phyloP scores from a whole-genome alignment of 805 yeast genomes.

The Wickerhamomyces bisporus region DNA sequence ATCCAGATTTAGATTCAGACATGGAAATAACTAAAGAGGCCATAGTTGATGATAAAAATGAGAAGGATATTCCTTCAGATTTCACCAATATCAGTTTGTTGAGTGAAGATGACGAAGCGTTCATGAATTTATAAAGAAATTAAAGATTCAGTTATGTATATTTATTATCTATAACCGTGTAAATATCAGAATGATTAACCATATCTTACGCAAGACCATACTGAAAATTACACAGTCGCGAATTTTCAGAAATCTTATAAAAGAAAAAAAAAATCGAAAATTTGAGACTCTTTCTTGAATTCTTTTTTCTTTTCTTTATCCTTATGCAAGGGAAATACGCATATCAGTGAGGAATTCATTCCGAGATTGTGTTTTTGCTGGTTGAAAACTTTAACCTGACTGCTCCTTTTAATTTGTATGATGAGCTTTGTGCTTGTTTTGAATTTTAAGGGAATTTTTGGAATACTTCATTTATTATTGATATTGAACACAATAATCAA shows the following conservation, averaged over 20 bases:
- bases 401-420: conserved; percentile 48
- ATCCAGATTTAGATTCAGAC: not conserved
- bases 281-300: not conserved
- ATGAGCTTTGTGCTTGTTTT: not conserved
- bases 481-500: not conserved
- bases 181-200: no score
- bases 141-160: no score
- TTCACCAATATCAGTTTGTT: not conserved
- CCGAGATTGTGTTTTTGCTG: conserved; percentile 99
- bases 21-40: conserved; percentile 1
- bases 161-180: not conserved
- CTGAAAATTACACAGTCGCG: no score
- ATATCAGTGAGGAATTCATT: conserved; percentile 99
- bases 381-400: conserved; percentile 99
- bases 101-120: conserved; percentile 9
- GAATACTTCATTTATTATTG: not conserved
- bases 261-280: not conserved
- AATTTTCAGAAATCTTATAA: no score
- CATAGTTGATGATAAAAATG: not conserved
- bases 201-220: no score
- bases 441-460: conserved; percentile 1
- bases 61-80: not conserved
- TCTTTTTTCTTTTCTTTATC: conserved; percentile 48
- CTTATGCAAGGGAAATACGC: conserved; percentile 99
- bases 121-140: conserved; percentile 1